These are phyloP conservation scores for Puccinia horiana DNA, from an alignment of 1,284 basidiomycete genomes.

Conservation along the genomic window DNA sequence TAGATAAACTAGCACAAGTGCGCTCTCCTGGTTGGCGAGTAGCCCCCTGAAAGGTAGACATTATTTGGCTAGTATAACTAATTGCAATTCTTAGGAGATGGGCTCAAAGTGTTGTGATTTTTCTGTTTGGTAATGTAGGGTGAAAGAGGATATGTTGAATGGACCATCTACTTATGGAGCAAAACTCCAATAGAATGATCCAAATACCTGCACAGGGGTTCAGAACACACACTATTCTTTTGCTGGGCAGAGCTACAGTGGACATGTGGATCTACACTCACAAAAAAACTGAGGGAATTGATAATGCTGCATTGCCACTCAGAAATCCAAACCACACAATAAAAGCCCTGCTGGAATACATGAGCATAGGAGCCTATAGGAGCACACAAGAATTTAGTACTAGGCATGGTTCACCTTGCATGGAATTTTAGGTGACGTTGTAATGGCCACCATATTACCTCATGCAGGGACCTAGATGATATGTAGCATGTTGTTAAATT, in stretches of 20 bases:
- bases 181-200: neutral
- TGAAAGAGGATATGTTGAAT: neutral
- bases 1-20: neutral
- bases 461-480: neutral
- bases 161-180: neutral
- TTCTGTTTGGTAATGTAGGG: neutral
- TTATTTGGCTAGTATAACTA: neutral
- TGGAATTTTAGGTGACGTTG: neutral
- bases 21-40: neutral
- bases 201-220: neutral
- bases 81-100: neutral
- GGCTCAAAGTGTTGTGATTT: neutral
- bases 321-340: neutral
- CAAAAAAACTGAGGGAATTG: neutral
- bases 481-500: neutral
- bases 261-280: neutral
- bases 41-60: neutral
- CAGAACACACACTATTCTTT: neutral
- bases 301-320: neutral
- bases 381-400: neutral
- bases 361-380: neutral
- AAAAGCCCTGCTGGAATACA: neutral
- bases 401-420: neutral
- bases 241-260: neutral
- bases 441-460: neutral